phyloP scores from a whole-genome alignment of 495 filamentous ascomycete species.

The Cercophora newfieldiana region DNA sequence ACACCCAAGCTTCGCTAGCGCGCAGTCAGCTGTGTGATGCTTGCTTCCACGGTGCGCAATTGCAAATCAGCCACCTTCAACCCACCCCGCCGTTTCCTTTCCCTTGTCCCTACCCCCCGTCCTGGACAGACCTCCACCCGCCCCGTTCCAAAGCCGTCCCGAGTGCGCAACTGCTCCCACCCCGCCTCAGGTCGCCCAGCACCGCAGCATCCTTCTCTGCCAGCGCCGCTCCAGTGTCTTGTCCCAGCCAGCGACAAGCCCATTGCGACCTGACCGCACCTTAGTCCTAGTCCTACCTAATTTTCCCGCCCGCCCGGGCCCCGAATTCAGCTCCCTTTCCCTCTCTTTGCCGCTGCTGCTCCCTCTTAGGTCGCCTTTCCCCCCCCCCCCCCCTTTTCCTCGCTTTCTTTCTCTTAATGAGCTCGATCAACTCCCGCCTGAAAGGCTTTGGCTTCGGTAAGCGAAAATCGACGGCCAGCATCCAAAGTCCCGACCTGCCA shows the following conservation, averaged over 20 bases:
- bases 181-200: too few species aligned
- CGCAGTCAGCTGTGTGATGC: conserved; percentile 19
- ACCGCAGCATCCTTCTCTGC: neutral
- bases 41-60: conserved; percentile 17
- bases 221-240: neutral
- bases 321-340: conserved; percentile 15
- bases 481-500: conserved; percentile 43
- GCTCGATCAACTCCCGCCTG: conserved; percentile 61
- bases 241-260: conserved; percentile 5
- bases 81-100: neutral
- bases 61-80: conserved; percentile 24
- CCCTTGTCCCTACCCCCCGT: neutral
- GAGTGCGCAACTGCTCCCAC: neutral
- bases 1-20: conserved; percentile 25
- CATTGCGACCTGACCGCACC: conserved; percentile 1
- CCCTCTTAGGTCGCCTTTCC: conserved; percentile 5
- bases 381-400: conserved; percentile 13
- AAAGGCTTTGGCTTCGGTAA: conserved; percentile 61
- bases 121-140: conserved; percentile 1
- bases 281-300: conserved; percentile 21
- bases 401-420: conserved; percentile 51
- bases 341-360: conserved; percentile 20
- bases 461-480: conserved; percentile 53
- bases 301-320: conserved; percentile 21
- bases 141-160: neutral